phyloP scores from a whole-genome alignment of 2,329 filamentous ascomycete species.

The Xylariaceae sp. region DNA sequence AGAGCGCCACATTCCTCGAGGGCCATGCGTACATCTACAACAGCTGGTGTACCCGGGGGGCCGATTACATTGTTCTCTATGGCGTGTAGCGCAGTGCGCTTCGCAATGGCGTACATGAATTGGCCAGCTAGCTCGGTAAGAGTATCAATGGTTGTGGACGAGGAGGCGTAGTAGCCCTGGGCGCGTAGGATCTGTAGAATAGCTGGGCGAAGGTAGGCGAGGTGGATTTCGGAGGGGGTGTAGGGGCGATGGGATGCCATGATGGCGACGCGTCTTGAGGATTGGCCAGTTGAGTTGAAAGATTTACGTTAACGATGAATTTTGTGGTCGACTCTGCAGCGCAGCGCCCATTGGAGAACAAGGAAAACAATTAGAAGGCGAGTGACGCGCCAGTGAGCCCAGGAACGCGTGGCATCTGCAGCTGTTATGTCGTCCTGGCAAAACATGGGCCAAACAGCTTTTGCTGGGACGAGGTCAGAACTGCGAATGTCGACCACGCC shows the following conservation, averaged over 20 bases:
- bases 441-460: too few relatives aligned
- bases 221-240: constrained; percentile 34
- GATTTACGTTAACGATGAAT: not conserved
- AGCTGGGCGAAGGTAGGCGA: constrained; percentile 78
- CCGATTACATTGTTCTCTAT: constrained; percentile 59
- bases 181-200: constrained; percentile 90
- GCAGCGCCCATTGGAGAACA: too few relatives aligned
- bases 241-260: constrained; percentile 23
- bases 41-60: constrained; percentile 52
- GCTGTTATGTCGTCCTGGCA: too few relatives aligned
- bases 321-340: too few relatives aligned
- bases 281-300: too few relatives aligned
- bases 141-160: constrained; percentile 77
- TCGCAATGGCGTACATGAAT: constrained; percentile 73
- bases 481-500: too few relatives aligned
- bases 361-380: too few relatives aligned
- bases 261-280: not conserved
- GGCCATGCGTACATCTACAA: constrained; percentile 81
- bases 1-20: constrained; percentile 77
- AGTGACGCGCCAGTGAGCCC: too few relatives aligned
- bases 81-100: constrained; percentile 68
- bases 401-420: too few relatives aligned
- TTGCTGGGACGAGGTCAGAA: too few relatives aligned
- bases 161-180: constrained; percentile 81
- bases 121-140: constrained; percentile 82